Base-by-base conservation (phyloP, 768 basidiomycete species). In the Dioszegia crocea region DNA sequence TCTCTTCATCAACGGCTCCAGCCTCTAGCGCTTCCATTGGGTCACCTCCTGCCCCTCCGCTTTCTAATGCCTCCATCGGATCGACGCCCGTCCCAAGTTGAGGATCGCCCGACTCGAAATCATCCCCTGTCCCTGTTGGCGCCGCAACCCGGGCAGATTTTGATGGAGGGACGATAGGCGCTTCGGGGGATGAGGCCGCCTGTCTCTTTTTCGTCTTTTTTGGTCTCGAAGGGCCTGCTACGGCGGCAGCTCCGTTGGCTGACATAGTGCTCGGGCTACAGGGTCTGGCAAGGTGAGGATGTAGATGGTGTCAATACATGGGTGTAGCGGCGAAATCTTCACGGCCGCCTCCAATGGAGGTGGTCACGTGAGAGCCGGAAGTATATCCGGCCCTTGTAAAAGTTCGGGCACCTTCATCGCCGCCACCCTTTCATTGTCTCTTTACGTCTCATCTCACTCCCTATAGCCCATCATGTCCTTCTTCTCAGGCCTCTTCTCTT, bases 381-480 rank as follows among this genome's bases (percentile, higher is more conserved):
- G 24, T 48, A 26, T 6, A 6, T 33, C 14, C 14, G 6, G 33
- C 33, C 33, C 6, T 14, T n/a, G 3, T 27, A 4, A 48, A 48
- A 48, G 17, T 48, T 19, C 17, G 47, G 4, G 27, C 29, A n/a
- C 19, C 19, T 12, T 30, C 47, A n/a, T 48, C 47, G 26, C 12
- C 30, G 26, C 46, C 12, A 23, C 31, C n/a, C n/a, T n/a, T n/a
- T 33, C 14, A 14, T 33, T 6, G 8, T 33, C 33, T 33, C 33
- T 33, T 33, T 33, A 14, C 8, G 33, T 33, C 33, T 33, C 40
- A 10, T 56, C 30, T 41, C 38, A 19, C 1, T 33, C 33, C 21
- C 48, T 36, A 36, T 16, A 21, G 12, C 26, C 10, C 48, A 55
- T 27, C 61, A 73, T 73, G 71, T 73, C 71, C n/a, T 70, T 70